These are phyloP conservation scores for Lipomyces spencermartinsiae DNA, from an alignment of 805 yeast genomes.

Conservation along the genomic window DNA sequence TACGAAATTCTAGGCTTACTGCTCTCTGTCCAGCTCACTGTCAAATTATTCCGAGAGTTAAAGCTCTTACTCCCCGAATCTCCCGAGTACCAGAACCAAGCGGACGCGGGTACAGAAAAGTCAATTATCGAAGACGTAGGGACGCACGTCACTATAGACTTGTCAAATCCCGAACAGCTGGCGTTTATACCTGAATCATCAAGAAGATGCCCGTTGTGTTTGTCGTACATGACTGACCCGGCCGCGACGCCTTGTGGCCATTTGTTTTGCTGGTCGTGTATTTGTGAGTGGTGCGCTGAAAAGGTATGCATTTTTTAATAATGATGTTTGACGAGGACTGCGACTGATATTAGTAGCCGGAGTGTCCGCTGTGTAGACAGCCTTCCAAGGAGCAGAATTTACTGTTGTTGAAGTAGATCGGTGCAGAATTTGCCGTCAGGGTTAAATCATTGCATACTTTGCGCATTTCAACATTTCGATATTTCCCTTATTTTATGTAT, in stretches of 20 bases:
- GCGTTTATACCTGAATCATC: slow-evolving; percentile 76
- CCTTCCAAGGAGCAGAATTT: slow-evolving; percentile 66
- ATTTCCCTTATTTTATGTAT: too few relatives aligned
- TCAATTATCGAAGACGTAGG: slow-evolving; percentile 7
- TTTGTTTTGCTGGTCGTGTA: slow-evolving; percentile 89
- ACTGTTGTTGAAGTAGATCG: slow-evolving; percentile 56
- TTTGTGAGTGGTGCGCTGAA: slow-evolving; percentile 87
- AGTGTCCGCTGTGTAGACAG: slow-evolving; percentile 91
- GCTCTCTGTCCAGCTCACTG: slow-evolving; percentile 44
- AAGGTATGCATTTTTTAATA: slow-evolving; percentile 42
- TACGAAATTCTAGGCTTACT: slow-evolving; percentile 73
- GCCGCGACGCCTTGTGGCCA: slow-evolving; percentile 92
- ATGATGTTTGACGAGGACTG: neutral
- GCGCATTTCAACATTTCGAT: too few relatives aligned
- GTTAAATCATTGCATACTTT: too few relatives aligned
- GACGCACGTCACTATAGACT: slow-evolving; percentile 50
- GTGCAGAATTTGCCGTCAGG: too few relatives aligned
- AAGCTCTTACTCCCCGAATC: slow-evolving; percentile 8
- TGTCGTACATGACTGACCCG: slow-evolving; percentile 80
- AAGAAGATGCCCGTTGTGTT: slow-evolving; percentile 82
- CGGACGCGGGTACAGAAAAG: slow-evolving; percentile 23
- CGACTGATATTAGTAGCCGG: slow-evolving; percentile 51
- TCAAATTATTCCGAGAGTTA: slow-evolving; percentile 25
- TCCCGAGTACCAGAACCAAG: slow-evolving; percentile 3
- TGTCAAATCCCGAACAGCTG: slow-evolving; percentile 62